A percentile compares a stretch with the other conserved stretches of the same genome.
phyloP scores from a whole-genome alignment of 805 yeast genomes.

The Zygoascus flipseniorum region DNA sequence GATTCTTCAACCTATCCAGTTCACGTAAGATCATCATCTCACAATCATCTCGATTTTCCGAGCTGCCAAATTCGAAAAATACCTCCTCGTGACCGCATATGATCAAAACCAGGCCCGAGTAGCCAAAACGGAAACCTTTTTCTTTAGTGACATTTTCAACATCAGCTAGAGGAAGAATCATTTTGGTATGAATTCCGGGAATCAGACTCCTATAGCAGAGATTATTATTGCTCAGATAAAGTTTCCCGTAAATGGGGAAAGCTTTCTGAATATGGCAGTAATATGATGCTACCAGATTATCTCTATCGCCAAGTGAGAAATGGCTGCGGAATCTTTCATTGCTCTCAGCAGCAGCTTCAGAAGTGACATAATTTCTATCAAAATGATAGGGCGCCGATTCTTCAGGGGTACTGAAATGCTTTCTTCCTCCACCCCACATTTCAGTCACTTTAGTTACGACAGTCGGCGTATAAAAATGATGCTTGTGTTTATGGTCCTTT shows the following conservation, averaged over 20 bases:
- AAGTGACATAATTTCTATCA: constrained; percentile 42
- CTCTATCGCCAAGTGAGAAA: constrained; percentile 52
- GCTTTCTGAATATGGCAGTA: constrained; percentile 60
- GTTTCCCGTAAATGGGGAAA: constrained; percentile 74
- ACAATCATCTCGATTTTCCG: constrained; percentile 56
- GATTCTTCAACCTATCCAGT: constrained; percentile 31
- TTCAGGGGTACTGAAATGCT: constrained; percentile 42
- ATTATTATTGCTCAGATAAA: constrained; percentile 59
- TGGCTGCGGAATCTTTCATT: constrained; percentile 53
- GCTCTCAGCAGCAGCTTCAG: constrained; percentile 37
- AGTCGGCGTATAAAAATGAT: constrained; percentile 20
- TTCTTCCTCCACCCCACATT: constrained; percentile 54
- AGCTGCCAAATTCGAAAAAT: constrained; percentile 52
- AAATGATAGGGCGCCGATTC: constrained; percentile 23
- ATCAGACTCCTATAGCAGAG: constrained; percentile 75
- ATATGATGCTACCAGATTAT: constrained; percentile 56
- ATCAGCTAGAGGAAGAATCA: constrained; percentile 73
- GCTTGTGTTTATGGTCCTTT: constrained; percentile 13
- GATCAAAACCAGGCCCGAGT: constrained; percentile 60
- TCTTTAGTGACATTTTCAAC: constrained; percentile 62
- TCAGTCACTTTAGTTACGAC: constrained; percentile 30
- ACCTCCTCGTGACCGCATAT: constrained; percentile 71
- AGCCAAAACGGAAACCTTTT: constrained; percentile 58
- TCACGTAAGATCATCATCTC: constrained; percentile 41
- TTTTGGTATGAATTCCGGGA: constrained; percentile 68